Percentiles rank a stretch among this genome's conserved stretches.
These are phyloP conservation scores for Leptoxyphium fumago DNA, from an alignment of 2,329 filamentous ascomycete genomes.

Conservation along the genomic window DNA sequence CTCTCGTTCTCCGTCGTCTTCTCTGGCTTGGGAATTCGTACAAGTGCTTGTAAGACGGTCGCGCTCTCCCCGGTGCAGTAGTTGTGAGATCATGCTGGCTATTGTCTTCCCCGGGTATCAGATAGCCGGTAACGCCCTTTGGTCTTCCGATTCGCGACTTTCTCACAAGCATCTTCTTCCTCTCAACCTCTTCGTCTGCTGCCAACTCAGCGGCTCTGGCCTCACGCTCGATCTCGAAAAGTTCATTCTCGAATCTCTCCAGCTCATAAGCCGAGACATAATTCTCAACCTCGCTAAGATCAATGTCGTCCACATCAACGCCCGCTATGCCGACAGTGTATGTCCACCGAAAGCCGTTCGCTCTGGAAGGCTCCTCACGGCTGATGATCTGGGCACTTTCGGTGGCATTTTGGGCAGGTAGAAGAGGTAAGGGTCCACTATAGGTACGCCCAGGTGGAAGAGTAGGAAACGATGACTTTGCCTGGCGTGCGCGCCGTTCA, in stretches of 20 bases:
- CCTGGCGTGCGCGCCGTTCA: too few species aligned
- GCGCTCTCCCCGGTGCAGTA: slow-evolving; percentile 10
- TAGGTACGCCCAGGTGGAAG: not conserved
- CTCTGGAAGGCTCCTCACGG: not conserved
- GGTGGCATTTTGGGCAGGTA: not conserved
- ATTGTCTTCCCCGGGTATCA: not conserved
- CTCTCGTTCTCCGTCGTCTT: not conserved
- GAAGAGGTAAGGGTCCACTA: not conserved
- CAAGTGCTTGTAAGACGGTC: slow-evolving; percentile 19
- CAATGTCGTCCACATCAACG: slow-evolving; percentile 11
- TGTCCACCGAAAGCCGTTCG: not conserved
- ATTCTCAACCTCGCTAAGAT: slow-evolving; percentile 17
- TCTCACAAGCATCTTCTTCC: slow-evolving; percentile 2
- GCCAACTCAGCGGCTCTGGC: slow-evolving; percentile 2
- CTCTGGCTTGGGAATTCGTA: slow-evolving; percentile 4
- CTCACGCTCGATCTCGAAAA: slow-evolving; percentile 16
- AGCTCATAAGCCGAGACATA: slow-evolving; percentile 21
- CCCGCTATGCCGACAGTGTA: slow-evolving; percentile 18
- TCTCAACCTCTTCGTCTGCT: not conserved
- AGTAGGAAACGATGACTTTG: not conserved
- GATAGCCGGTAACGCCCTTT: not conserved
- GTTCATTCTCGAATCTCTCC: slow-evolving; percentile 19
- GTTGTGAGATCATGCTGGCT: not conserved
- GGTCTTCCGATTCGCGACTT: slow-evolving; percentile 2
- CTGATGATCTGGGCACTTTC: not conserved